Conservation (phyloP, 306 rosid genomes). For the Vigna unguiculata region DNA sequence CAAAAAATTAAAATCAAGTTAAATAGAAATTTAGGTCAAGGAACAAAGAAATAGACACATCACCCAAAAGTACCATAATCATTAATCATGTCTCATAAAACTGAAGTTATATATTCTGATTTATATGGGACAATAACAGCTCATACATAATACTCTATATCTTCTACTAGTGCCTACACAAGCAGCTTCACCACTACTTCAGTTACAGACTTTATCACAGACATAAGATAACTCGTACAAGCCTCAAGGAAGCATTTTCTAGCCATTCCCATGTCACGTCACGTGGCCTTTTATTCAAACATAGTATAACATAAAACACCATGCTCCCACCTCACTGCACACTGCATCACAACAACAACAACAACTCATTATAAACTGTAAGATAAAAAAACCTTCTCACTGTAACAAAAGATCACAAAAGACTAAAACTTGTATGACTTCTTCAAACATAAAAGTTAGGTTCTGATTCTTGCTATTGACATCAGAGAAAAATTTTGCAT, state of each 20-base stretch:
- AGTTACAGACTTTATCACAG: background rate
- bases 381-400: too few relatives aligned
- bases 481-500: background rate
- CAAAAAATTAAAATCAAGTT: too few relatives aligned
- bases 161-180: background rate
- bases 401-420: too few relatives aligned
- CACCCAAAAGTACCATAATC: background rate
- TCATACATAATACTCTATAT: background rate
- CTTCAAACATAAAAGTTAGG: background rate
- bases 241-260: slow-evolving; percentile 31
- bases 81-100: background rate
- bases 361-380: background rate
- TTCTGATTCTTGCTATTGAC: background rate
- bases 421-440: too few relatives aligned
- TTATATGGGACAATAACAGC: slow-evolving; percentile 12
- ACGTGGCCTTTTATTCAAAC: slow-evolving; percentile 33
- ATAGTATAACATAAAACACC: slow-evolving; percentile 16
- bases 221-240: background rate
- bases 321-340: slow-evolving; percentile 48
- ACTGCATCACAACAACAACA: slow-evolving; percentile 39
- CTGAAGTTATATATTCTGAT: slow-evolving; percentile 9
- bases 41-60: too few relatives aligned
- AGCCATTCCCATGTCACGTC: background rate
- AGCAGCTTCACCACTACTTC: background rate
- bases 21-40: too few relatives aligned